phyloP scores from a whole-genome alignment of 2,329 filamentous ascomycete species.

The Colletotrichum euphorbiae region DNA sequence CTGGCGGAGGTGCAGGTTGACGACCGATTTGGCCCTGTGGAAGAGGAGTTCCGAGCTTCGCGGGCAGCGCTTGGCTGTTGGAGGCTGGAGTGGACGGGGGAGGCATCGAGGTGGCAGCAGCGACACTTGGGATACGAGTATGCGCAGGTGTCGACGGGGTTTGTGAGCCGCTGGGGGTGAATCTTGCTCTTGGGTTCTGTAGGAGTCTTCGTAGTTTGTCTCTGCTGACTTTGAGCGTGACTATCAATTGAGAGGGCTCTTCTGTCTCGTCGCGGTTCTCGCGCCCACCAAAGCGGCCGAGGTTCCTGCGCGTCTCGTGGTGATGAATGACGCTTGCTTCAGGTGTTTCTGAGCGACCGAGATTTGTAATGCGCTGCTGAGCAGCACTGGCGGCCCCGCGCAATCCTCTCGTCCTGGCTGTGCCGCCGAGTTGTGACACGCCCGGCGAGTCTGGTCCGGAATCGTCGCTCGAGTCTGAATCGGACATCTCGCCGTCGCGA shows the following conservation, averaged over 20 bases:
- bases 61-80: constrained; percentile 34
- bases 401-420: constrained; percentile 87
- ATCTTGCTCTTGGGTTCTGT: constrained; percentile 57
- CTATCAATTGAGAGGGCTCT: constrained; percentile 74
- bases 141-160: constrained; percentile 48
- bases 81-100: constrained; percentile 53
- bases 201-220: constrained; percentile 77
- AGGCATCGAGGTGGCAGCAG: constrained; percentile 48
- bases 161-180: constrained; percentile 46
- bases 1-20: constrained; percentile 73
- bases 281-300: constrained; percentile 65
- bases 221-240: constrained; percentile 80
- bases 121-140: constrained; percentile 47
- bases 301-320: constrained; percentile 76
- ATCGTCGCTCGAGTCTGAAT: constrained; percentile 92
- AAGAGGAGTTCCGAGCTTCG: constrained; percentile 45
- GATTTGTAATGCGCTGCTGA: constrained; percentile 85
- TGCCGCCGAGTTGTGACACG: constrained; percentile 78
- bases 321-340: constrained; percentile 73
- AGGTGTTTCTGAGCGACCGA: constrained; percentile 89
- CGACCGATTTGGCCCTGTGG: constrained; percentile 72
- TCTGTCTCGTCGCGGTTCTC: constrained; percentile 85
- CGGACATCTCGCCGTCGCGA: constrained; percentile 79
- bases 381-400: constrained; percentile 88
- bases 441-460: constrained; percentile 89